Base-by-base conservation (phyloP, 352 stramenopile species). In the Pythium folliculosum region DNA sequence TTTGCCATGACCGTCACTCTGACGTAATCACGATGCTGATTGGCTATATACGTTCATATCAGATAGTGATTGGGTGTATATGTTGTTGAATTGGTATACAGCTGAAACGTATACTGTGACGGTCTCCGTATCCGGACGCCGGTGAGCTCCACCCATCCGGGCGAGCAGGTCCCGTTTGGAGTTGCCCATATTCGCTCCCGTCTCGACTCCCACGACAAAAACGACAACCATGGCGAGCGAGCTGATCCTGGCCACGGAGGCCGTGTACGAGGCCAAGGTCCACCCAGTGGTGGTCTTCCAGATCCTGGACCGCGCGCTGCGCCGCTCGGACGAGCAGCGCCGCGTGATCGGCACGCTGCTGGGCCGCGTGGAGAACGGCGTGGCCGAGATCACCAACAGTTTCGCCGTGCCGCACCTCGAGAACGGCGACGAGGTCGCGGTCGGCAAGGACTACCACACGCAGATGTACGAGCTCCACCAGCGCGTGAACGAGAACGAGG, bases 371-470 rank as follows among this genome's bases (percentile, higher is more conserved):
- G 91, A 95, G 68, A 81, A 87, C 59, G 85, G 85, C 65, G 83
- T 94, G 45, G 82, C 91, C 54, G 89, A 98, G 79, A 80, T 99
- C 22, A 98, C 84, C 48, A 98, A 98, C 83, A 95, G 83, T 50
- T 99, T 99, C 78, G 96, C 97, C 8, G 97, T 99, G 54, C 97
- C 96, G 60, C 96, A 99, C 77, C 79, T 97, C 32, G 97, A 99
- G 81, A 97, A 96, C 70, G 86, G 89, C 58, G 96, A 98, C 57
- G 93, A 99, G 38, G 96, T 99, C 32, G 96, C 96, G 14, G 97
- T 99, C 64, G 96, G 96, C 60, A 98, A 99, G 80, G 96, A 99
- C 77, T 99, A 98, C 75, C 97, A 99, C 81, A 96, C 96, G 71
- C 91, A 98, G 71, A 99, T 99, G 96, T 90, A 98, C 62, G 86